These are phyloP conservation scores for Mucor racemosus DNA, from an alignment of 371 early-diverging fungal species.

Conservation along the genomic window DNA sequence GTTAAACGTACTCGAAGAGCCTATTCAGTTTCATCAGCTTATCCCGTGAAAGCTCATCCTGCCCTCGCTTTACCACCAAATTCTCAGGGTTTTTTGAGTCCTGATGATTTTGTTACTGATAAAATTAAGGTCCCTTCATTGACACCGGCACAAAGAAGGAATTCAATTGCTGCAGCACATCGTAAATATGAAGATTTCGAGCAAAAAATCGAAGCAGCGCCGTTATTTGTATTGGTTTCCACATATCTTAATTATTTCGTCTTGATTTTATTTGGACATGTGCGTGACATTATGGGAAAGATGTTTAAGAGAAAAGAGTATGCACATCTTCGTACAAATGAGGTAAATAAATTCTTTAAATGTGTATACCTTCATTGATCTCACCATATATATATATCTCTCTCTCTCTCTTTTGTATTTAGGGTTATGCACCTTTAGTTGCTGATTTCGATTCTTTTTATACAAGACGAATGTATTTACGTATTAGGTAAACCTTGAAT, in stretches of 20 bases:
- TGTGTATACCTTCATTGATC: not conserved
- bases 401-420: no score
- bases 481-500: constrained; percentile 71
- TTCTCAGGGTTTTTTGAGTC: constrained; percentile 16
- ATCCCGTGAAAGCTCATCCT: constrained; percentile 32
- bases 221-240: constrained; percentile 79
- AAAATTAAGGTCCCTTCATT: constrained; percentile 20
- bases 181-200: constrained; percentile 50
- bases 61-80: constrained; percentile 32
- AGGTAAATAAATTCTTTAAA: constrained; percentile 46
- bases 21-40: constrained; percentile 55
- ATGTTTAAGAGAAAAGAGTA: constrained; percentile 72
- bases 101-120: constrained; percentile 18
- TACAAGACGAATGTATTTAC: constrained; percentile 91
- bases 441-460: constrained; percentile 98
- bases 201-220: constrained; percentile 61
- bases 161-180: constrained; percentile 53
- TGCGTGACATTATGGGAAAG: constrained; percentile 90
- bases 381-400: not conserved
- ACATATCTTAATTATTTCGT: constrained; percentile 97
- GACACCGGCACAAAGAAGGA: constrained; percentile 53
- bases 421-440: constrained; percentile 90
- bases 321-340: constrained; percentile 69
- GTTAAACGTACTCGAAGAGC: constrained; percentile 53
- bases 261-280: constrained; percentile 92